Conservation (phyloP, 2,329 filamentous ascomycete genomes). For the Aspergillus sp. region DNA sequence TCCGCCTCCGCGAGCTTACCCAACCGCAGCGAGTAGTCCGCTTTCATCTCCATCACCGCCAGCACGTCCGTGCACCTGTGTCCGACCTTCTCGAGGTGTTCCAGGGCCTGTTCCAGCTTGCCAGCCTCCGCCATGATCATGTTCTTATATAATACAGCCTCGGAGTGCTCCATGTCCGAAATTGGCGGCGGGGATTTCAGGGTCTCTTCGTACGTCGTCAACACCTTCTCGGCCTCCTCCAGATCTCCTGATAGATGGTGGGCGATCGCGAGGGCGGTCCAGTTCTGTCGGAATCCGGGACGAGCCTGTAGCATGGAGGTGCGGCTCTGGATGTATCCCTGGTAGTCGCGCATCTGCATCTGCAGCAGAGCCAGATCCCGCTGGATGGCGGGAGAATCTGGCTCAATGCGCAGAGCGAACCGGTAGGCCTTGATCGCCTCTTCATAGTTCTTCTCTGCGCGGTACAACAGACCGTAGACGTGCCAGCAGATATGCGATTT, state of each 20-base stretch:
- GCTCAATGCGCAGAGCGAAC: slow-evolving; percentile 87
- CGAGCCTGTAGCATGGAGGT: slow-evolving; percentile 82
- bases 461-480: slow-evolving; percentile 92
- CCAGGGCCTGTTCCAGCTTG: slow-evolving; percentile 75
- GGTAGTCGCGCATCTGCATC: slow-evolving; percentile 93
- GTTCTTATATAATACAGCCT: slow-evolving; percentile 94
- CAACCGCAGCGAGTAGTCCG: slow-evolving; percentile 77
- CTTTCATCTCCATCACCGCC: slow-evolving; percentile 79
- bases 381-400: slow-evolving; percentile 91
- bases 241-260: slow-evolving; percentile 87
- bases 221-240: slow-evolving; percentile 80
- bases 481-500: slow-evolving; percentile 99
- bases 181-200: slow-evolving; percentile 75
- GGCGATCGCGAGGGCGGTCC: slow-evolving; percentile 94
- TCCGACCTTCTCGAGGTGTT: slow-evolving; percentile 75
- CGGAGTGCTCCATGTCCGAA: slow-evolving; percentile 85
- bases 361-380: slow-evolving; percentile 90
- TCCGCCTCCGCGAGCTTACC: slow-evolving; percentile 75
- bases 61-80: slow-evolving; percentile 80
- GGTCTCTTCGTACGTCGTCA: slow-evolving; percentile 91
- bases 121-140: slow-evolving; percentile 87
- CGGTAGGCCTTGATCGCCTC: slow-evolving; percentile 99
- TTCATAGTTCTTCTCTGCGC: slow-evolving; percentile 94
- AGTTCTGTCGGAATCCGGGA: slow-evolving; percentile 81
- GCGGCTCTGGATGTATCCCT: slow-evolving; percentile 87